Percentiles rank a stretch among this genome's conserved stretches.
These are phyloP conservation scores for Westerdykella sp. DNA, from an alignment of 2,329 filamentous ascomycete species.

Conservation along the genomic window DNA sequence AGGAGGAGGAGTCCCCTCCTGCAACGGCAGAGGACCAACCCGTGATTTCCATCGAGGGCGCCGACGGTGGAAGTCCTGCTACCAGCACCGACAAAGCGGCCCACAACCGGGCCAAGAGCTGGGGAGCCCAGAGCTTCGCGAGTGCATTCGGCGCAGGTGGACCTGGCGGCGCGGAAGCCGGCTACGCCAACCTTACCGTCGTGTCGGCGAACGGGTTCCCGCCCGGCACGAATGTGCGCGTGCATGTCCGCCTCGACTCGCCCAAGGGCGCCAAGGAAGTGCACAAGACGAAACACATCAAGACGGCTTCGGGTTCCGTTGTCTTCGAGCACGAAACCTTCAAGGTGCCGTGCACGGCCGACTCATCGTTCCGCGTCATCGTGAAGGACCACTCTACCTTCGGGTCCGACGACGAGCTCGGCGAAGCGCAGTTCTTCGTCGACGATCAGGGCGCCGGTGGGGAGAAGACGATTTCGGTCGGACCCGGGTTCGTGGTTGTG, in stretches of 20 bases:
- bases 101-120: constrained; percentile 32
- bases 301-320: constrained; percentile 55
- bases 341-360: constrained; percentile 69
- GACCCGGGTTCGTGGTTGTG: constrained; percentile 64
- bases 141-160: constrained; percentile 25
- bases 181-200: constrained; percentile 74
- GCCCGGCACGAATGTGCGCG: constrained; percentile 68
- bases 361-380: constrained; percentile 77
- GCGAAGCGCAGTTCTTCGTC: constrained; percentile 85
- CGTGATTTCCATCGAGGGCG: constrained; percentile 28
- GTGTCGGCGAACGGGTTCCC: constrained; percentile 75
- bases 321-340: constrained; percentile 64
- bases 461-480: constrained; percentile 70
- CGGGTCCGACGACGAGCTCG: constrained; percentile 74
- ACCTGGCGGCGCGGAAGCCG: constrained; percentile 54
- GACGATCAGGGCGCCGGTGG: constrained; percentile 65
- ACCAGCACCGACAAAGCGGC: constrained; percentile 10
- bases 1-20: constrained; percentile 37
- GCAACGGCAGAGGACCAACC: constrained; percentile 20
- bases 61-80: constrained; percentile 6
- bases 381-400: constrained; percentile 83
- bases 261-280: constrained; percentile 67
- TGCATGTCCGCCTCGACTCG: constrained; percentile 61
- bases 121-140: constrained; percentile 39
- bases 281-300: constrained; percentile 88